Evolutionary conservation across 2,329 filamentous ascomycete genomes (phyloP), one percentile per base, ranked within the genome.

Genomic region (Clarireedia homoeocarpa): DNA sequence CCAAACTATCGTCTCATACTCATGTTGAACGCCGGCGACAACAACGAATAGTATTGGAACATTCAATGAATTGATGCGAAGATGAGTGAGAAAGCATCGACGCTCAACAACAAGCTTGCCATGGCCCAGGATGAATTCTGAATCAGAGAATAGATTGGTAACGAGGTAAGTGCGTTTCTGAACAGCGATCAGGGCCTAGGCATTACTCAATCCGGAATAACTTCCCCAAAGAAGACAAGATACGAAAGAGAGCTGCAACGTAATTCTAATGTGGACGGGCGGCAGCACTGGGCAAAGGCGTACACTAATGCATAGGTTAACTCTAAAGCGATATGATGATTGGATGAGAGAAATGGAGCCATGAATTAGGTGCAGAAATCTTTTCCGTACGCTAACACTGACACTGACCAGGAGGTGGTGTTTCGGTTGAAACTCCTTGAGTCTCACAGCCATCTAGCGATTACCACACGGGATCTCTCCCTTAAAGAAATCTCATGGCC

Each of bases 1-100:
- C 62, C 57, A 61, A 60, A 53, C 51, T 55, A 56, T 63, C 56
- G 60, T 59, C 58, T 58, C 52, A 56, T 57, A 55, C 55, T 60
- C 63, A 61, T 63, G 39, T 51, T 60, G 47, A 54, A 57, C 59
- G 57, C 51, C 61, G 56, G 44, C 55, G 58, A 63, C 59, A 56
- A 62, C 51, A 59, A 64, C 58, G 56, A 48, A 58, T 51, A 59
- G 14, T 46, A 57, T 15, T 57, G 50, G 57, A 55, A 49, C 59
- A 51, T 59, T 50, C 24, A 48, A 45, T 56, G 59, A 46, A 61
- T 56, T 48, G 49, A 45, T 46, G 48, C 26, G 24, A 51, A 51
- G 30, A 24, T 27, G 9, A 40, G 42, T 6, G 6, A 51, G 17
- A 52, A 44, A 26, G 47, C 36, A 50, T 46, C 30, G 9, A 34